Evolutionary conservation across 768 basidiomycete species (phyloP).

Genomic region (Suillus weaverae): DNA sequence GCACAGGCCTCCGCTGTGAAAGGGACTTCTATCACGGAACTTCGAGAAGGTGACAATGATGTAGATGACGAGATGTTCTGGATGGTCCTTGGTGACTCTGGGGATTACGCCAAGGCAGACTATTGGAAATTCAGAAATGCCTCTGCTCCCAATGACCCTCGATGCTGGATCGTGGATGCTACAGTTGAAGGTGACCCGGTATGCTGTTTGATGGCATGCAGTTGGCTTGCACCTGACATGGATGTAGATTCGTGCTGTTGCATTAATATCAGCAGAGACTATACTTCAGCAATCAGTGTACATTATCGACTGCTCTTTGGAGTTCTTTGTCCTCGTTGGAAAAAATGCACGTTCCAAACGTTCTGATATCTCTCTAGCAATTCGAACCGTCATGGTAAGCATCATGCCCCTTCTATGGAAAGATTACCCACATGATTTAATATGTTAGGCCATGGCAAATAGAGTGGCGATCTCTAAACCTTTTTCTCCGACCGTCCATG

Average conservation of each 20-base stretch:
- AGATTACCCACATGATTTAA: neutral
- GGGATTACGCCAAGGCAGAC: conserved; percentile 69
- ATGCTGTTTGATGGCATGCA: conserved; percentile 21
- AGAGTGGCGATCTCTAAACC: conserved; percentile 56
- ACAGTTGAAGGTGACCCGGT: conserved; percentile 40
- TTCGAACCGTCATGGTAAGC: conserved; percentile 56
- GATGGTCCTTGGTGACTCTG: conserved; percentile 78
- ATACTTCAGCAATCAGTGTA: conserved; percentile 50
- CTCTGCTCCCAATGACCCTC: conserved; percentile 43
- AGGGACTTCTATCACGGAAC: conserved; percentile 47
- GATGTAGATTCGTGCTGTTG: conserved; percentile 48
- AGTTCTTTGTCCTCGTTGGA: conserved; percentile 76
- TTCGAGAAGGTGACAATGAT: conserved; percentile 65
- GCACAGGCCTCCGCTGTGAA: conserved; percentile 46
- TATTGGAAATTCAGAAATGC: conserved; percentile 76
- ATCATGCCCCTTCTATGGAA: neutral
- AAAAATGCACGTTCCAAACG: conserved; percentile 60
- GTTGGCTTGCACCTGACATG: conserved; percentile 9
- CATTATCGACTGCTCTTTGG: conserved; percentile 76
- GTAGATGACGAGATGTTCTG: conserved; percentile 77
- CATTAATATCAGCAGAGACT: conserved; percentile 42
- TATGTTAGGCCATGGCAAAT: conserved; percentile 50
- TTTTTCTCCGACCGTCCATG: conserved; percentile 73
- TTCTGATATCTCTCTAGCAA: conserved; percentile 59
- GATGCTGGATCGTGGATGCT: conserved; percentile 60